Percentiles rank a stretch among this genome's conserved stretches.
These are phyloP conservation scores for Echeveria elegans DNA, from an alignment of 164 flowering plant genomes.

Conservation along the genomic window DNA sequence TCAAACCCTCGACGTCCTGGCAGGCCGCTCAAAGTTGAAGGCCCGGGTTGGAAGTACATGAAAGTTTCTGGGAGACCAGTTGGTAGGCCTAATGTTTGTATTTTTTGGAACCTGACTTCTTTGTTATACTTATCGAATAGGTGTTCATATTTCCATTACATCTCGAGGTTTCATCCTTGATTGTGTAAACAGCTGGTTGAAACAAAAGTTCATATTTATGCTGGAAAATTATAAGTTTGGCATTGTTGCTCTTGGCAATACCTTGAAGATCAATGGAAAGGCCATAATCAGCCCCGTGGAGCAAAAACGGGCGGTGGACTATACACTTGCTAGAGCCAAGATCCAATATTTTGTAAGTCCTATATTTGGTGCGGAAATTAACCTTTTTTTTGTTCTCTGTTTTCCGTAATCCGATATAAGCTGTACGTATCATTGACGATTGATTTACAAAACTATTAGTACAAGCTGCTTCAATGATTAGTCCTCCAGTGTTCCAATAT, in stretches of 20 bases:
- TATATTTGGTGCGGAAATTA: not conserved
- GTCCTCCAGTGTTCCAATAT: no score
- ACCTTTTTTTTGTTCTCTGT: no score
- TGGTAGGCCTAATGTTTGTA: conserved; percentile 35
- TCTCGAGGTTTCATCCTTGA: no score
- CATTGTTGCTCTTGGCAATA: not conserved
- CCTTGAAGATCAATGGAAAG: not conserved
- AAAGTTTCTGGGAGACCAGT: conserved; percentile 28
- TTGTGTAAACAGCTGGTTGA: no score
- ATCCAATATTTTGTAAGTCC: not conserved
- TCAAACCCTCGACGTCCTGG: conserved; percentile 17
- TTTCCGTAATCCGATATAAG: not conserved
- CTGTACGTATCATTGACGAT: no score
- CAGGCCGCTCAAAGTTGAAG: conserved; percentile 23
- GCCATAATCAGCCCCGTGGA: not conserved
- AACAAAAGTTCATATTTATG: no score
- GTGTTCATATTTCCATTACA: no score
- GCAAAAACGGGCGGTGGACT: conserved; percentile 3
- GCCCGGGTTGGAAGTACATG: conserved; percentile 13
- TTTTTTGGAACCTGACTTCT: not conserved
- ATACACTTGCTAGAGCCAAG: not conserved
- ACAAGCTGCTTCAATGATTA: no score
- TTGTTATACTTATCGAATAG: no score
- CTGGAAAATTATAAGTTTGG: no score
- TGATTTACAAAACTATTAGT: no score